phyloP scores from a whole-genome alignment of 345 rosid species.

The Eucalyptus regnans region DNA sequence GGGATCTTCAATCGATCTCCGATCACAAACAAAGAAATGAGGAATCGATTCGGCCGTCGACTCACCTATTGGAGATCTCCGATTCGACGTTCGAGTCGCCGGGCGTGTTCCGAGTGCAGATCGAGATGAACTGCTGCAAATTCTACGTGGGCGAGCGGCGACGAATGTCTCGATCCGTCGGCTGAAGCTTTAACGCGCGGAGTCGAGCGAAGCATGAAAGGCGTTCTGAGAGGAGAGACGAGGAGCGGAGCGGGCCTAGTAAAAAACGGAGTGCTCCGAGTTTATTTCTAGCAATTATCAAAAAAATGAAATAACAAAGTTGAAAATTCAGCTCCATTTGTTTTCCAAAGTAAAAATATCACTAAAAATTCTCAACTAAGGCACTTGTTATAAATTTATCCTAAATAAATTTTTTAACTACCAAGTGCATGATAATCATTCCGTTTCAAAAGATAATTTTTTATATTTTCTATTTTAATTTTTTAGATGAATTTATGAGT shows the following conservation, averaged over 20 bases:
- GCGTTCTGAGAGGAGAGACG: background rate
- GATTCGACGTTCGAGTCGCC: background rate
- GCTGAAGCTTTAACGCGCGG: background rate
- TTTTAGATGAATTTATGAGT: rapidly evolving
- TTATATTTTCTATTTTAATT: too few species aligned
- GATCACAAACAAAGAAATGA: background rate
- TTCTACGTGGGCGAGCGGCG: background rate
- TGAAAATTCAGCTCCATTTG: background rate
- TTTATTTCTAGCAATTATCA: background rate
- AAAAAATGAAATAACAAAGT: background rate
- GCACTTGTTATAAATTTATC: too few species aligned
- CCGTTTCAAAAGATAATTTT: rapidly evolving
- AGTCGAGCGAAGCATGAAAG: background rate
- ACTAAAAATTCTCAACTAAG: too few species aligned
- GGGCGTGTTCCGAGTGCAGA: background rate
- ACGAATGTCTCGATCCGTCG: background rate
- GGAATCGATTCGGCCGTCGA: background rate
- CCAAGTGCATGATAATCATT: too few species aligned
- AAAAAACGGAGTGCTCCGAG: background rate
- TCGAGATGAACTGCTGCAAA: background rate
- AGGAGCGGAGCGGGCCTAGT: background rate
- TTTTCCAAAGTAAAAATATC: background rate
- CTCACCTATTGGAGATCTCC: background rate
- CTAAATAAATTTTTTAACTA: too few species aligned
- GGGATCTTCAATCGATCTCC: background rate